Percentiles rank a stretch among this genome's conserved stretches.
Evolutionary conservation across 495 filamentous ascomycete genomes (phyloP).

Genomic region (Aspergillus bertholletiae): DNA sequence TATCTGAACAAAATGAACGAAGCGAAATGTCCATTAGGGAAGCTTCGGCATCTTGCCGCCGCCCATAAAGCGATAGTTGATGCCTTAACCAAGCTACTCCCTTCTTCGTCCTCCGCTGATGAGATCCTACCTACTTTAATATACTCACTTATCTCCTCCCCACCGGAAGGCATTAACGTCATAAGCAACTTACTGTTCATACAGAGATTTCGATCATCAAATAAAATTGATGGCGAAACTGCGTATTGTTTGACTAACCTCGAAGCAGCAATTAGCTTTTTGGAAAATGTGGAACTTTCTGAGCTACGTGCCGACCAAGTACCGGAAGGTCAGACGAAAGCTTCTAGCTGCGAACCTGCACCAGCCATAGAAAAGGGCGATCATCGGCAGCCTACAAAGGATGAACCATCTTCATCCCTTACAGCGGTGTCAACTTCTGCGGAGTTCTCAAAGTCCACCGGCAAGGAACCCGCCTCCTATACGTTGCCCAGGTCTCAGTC

Average conservation of each 20-base stretch:
- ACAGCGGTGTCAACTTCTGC: constrained; percentile 31
- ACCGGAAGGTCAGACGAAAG: constrained; percentile 58
- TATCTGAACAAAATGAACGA: constrained; percentile 81
- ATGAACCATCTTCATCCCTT: constrained; percentile 30
- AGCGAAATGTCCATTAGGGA: constrained; percentile 81
- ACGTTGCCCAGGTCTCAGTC: constrained; percentile 42
- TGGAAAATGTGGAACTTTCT: constrained; percentile 96
- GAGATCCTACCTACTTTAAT: constrained; percentile 96
- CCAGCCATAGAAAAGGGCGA: constrained; percentile 41
- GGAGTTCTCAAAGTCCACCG: constrained; percentile 31
- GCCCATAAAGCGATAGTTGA: constrained; percentile 95
- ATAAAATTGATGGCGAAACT: constrained; percentile 84
- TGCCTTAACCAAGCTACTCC: constrained; percentile 66
- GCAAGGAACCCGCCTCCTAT: constrained; percentile 31
- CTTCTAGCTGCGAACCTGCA: constrained; percentile 46
- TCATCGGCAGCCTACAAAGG: constrained; percentile 25
- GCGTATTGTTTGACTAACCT: constrained; percentile 96
- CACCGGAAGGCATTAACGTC: constrained; percentile 79
- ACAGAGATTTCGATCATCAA: constrained; percentile 84
- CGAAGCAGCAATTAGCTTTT: constrained; percentile 89
- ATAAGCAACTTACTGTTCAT: constrained; percentile 94
- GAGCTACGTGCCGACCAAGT: constrained; percentile 81
- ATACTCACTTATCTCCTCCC: constrained; percentile 87
- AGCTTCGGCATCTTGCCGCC: constrained; percentile 82
- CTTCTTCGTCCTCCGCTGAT: constrained; percentile 91